Conservation (phyloP, 768 basidiomycete genomes). For the Termitomyces sp. region DNA sequence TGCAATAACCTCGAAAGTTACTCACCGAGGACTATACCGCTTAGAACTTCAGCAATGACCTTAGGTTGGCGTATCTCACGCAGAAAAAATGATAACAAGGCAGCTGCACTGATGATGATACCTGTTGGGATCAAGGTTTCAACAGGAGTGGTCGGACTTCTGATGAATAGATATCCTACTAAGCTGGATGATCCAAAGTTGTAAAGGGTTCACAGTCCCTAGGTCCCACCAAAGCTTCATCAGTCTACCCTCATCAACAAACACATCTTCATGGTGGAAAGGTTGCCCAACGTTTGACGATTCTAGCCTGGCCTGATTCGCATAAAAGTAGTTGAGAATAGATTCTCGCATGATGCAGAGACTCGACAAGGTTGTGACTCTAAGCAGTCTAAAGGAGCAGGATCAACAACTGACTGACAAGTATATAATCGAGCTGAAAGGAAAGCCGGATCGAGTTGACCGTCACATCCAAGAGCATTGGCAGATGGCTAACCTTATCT, state of each 20-base stretch:
- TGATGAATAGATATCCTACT: conserved; percentile 39
- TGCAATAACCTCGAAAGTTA: conserved; percentile 30
- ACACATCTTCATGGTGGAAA: background rate
- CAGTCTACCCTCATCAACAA: background rate
- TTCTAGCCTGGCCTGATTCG: background rate
- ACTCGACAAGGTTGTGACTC: background rate
- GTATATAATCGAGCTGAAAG: background rate
- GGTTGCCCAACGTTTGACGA: background rate
- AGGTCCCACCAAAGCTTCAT: conserved; percentile 15
- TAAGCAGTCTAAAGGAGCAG: background rate
- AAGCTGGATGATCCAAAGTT: conserved; percentile 76
- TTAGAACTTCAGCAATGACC: conserved; percentile 80
- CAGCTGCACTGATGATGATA: conserved; percentile 78
- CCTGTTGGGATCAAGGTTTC: conserved; percentile 32
- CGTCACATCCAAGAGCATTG: background rate
- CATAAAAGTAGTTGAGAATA: background rate
- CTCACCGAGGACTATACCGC: conserved; percentile 82
- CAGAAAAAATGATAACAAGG: conserved; percentile 66
- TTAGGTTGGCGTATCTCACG: conserved; percentile 78
- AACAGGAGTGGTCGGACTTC: background rate
- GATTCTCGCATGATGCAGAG: background rate
- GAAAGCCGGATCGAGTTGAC: background rate
- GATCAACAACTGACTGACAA: background rate
- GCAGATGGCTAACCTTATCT: background rate
- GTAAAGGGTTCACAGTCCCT: conserved; percentile 64